These are phyloP conservation scores for Juglanconis juglandina DNA, from an alignment of 2,329 filamentous ascomycete species.

Conservation along the genomic window DNA sequence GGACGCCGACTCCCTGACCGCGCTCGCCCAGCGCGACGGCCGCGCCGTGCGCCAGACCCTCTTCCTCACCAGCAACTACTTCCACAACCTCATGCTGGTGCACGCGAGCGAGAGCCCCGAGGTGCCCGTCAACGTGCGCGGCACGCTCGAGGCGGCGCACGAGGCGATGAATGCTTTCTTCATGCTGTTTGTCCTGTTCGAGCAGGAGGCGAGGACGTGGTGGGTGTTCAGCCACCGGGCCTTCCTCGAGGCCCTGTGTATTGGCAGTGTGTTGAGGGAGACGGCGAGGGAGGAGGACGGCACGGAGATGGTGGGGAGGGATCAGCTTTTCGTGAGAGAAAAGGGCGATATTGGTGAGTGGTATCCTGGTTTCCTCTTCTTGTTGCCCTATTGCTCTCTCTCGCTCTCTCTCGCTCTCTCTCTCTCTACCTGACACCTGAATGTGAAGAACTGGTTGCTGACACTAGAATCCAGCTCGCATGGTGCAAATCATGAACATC, in stretches of 20 bases:
- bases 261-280: conserved; percentile 57
- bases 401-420: not conserved
- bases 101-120: conserved; percentile 67
- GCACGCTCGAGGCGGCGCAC: conserved; percentile 71
- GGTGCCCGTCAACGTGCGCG: conserved; percentile 63
- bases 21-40: conserved; percentile 56
- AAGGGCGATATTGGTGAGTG: conserved; percentile 58
- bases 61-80: conserved; percentile 78
- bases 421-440: not conserved
- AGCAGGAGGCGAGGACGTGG: conserved; percentile 72
- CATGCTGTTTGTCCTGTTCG: conserved; percentile 65
- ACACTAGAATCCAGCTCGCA: conserved; percentile 41
- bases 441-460: not conserved
- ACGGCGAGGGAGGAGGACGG: conserved; percentile 43
- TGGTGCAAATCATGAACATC: conserved; percentile 61
- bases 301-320: conserved; percentile 44
- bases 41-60: conserved; percentile 70
- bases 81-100: conserved; percentile 77
- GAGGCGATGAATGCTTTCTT: conserved; percentile 74
- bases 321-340: conserved; percentile 59
- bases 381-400: not conserved
- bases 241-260: conserved; percentile 72
- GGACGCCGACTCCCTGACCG: conserved; percentile 57
- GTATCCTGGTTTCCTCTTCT: not conserved
- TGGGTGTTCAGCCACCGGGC: conserved; percentile 82